These are phyloP conservation scores for Trichoderma cornu-damae DNA, from an alignment of 2,329 filamentous ascomycete genomes.

Conservation along the genomic window DNA sequence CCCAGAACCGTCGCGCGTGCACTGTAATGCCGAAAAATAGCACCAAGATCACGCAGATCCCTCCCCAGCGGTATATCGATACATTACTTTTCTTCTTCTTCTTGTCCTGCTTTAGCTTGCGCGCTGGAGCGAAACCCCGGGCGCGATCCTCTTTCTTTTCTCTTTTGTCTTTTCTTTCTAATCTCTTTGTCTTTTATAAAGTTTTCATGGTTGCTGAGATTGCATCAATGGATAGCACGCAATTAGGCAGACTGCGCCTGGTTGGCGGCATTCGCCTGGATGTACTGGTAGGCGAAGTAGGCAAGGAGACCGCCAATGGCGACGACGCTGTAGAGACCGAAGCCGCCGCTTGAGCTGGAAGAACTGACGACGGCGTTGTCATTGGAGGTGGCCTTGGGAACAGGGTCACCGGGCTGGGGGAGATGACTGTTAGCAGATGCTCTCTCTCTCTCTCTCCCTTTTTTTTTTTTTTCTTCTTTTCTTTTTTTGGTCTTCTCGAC, in stretches of 20 bases:
- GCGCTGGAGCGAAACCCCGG: background rate
- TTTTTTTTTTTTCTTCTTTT: background rate
- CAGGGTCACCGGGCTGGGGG: slow-evolving; percentile 68
- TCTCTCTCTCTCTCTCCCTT: background rate
- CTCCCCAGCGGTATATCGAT: background rate
- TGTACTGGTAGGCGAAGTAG: slow-evolving; percentile 80
- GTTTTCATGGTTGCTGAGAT: background rate
- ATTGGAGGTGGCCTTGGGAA: slow-evolving; percentile 55
- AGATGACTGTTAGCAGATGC: background rate
- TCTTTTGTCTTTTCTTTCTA: background rate
- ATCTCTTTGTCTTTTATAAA: too few relatives aligned
- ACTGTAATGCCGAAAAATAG: background rate
- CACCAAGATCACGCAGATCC: slow-evolving; percentile 1
- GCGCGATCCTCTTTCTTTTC: background rate
- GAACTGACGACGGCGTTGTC: slow-evolving; percentile 46
- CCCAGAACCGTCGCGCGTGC: slow-evolving; percentile 4
- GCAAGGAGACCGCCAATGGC: slow-evolving; percentile 70
- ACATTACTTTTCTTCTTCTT: background rate
- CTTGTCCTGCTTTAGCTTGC: background rate
- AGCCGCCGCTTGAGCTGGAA: slow-evolving; percentile 56
- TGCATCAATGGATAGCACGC: background rate
- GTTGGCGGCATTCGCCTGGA: slow-evolving; percentile 56
- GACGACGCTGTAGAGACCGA: slow-evolving; percentile 76
- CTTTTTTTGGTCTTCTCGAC: background rate
- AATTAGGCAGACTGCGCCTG: slow-evolving; percentile 8